Base-by-base conservation (phyloP, 1,284 basidiomycete genomes). In the Pseudomicrostroma phylloplanum region DNA sequence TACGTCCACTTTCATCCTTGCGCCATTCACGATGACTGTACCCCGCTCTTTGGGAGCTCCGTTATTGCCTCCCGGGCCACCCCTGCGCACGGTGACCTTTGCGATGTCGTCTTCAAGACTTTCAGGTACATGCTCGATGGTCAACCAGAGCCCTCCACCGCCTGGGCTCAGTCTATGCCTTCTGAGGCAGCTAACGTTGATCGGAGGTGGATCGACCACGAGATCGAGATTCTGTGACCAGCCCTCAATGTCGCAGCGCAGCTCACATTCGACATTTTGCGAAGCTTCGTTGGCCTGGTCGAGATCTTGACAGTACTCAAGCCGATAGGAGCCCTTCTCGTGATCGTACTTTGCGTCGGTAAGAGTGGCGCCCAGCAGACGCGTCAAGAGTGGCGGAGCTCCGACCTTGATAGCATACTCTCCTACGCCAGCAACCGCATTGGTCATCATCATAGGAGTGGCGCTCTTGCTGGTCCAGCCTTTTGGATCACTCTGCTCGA, bases 401-500 rank as follows among this genome's bases (percentile, higher is more conserved):
- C 96, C 96, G 67, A 87, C 89, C 79, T 92, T 93, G 81, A 99
- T 93, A 17, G 74, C 89, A 76, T 90, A 94, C 68, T 96, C 92
- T 46, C 93, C 92, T 2, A 93, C 87, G 7, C 91, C 91, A 0
- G 92, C 89, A 0, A 96, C 82, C 1, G 87, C 75, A 19, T 69
- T 59, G 4, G 80, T 69, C 85, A 98, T 94, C 72, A 91, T 88
- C 42, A 88, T 87, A 0, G 92, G 92, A 43, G 93, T 92, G 17
- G 90, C 90, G 0, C 89, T 87, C 80, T 97, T 98, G 81, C 91
- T 92, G 6, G 91, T 88, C 94, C 94, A 96, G 56, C 93, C 92
- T 77, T 96, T 91, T 1, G 92, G 92, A 80, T 97, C 93, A 13
- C 90, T 92, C 81, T 98, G 96, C 77, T 98, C 96, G 2, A 99